Conservation (phyloP, 345 rosid species). For the Citrus glauca region DNA sequence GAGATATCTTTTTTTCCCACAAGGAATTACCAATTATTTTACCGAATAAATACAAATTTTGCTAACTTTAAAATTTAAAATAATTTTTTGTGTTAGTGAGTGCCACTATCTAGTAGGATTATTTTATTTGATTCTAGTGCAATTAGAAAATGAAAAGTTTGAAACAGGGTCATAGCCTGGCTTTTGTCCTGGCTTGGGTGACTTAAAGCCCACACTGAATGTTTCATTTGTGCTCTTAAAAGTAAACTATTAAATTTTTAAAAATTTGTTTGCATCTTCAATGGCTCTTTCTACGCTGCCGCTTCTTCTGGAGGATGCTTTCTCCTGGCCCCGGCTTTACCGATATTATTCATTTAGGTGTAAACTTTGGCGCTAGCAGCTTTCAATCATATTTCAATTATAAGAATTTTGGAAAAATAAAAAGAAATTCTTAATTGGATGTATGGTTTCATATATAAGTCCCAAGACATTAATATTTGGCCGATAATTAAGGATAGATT, state of each 20-base stretch:
- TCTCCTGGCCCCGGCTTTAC: conserved; percentile 1
- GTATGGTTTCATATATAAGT: background rate
- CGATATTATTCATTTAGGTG: background rate
- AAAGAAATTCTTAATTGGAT: background rate
- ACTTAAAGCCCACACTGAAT: conserved; percentile 34
- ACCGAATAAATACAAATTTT: conserved; percentile 25
- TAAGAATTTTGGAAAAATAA: background rate
- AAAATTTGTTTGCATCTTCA: conserved; percentile 22
- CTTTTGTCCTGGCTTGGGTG: conserved; percentile 46
- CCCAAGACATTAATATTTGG: background rate
- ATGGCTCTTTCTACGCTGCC: conserved; percentile 29
- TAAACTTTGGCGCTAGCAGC: background rate
- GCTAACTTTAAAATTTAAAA: conserved; percentile 36
- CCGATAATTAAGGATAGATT: too few relatives aligned
- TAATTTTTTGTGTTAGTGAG: conserved; percentile 43
- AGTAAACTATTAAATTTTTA: conserved; percentile 9
- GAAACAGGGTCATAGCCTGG: conserved; percentile 34
- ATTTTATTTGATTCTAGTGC: conserved; percentile 6
- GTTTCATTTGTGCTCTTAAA: conserved; percentile 26
- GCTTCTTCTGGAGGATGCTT: conserved; percentile 39
- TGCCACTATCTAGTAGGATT: conserved; percentile 35
- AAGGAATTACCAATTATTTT: conserved; percentile 23
- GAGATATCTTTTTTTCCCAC: background rate
- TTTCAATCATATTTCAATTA: background rate
- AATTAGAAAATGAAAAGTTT: conserved; percentile 13